These are phyloP conservation scores for Liriodendron chinense DNA, from an alignment of 164 flowering plant genomes.

Conservation along the genomic window DNA sequence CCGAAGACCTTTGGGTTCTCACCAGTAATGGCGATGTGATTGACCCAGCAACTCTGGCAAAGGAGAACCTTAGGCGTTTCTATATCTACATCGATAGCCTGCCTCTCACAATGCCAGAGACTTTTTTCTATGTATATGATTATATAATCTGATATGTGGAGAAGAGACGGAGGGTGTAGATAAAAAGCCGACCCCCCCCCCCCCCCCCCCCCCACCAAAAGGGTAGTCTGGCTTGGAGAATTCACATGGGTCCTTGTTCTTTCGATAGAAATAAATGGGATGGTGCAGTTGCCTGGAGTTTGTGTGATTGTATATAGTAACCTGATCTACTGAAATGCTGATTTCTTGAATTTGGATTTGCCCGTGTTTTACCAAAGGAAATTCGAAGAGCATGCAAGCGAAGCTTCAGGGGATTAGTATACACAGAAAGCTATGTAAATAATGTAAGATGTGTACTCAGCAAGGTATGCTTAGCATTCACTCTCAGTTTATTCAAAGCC, in stretches of 20 bases:
- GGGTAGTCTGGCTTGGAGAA: not conserved
- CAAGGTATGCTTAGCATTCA: not conserved
- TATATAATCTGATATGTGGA: conserved; percentile 48
- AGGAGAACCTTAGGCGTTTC: conserved; percentile 60
- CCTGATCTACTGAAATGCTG: not conserved
- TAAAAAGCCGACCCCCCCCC: conserved; percentile 3
- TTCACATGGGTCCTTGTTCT: not conserved
- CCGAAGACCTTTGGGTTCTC: conserved; percentile 77
- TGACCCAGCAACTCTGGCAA: conserved; percentile 50
- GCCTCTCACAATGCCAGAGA: conserved; percentile 47
- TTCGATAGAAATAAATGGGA: not conserved
- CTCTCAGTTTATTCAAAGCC: not conserved
- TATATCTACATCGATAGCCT: conserved; percentile 57
- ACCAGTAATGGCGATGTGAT: conserved; percentile 52
- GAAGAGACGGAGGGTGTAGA: not conserved
- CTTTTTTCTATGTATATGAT: conserved; percentile 43
- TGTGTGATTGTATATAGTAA: not conserved
- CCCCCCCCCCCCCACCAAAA: too few species aligned
- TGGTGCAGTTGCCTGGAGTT: not conserved
- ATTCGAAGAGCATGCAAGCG: not conserved
- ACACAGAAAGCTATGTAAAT: not conserved
- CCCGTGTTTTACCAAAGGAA: not conserved
- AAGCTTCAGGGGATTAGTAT: not conserved
- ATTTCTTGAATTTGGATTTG: not conserved
- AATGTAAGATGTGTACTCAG: not conserved